Evolutionary conservation across 2,329 filamentous ascomycete genomes (phyloP).

Genomic region (Apiospora sp.): DNA sequence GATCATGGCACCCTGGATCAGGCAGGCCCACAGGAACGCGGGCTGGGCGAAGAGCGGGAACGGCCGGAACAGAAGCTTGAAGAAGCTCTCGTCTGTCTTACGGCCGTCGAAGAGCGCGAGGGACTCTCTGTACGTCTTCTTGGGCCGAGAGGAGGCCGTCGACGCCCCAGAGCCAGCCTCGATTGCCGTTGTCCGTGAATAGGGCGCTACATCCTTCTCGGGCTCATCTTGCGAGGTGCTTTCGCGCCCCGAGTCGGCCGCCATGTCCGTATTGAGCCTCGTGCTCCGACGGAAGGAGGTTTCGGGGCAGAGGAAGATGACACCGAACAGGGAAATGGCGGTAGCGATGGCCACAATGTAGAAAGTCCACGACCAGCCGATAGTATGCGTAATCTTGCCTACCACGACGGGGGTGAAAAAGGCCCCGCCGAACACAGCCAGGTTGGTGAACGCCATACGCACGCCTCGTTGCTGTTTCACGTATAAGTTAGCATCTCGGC

Average conservation of each 20-base stretch:
- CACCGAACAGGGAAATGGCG: conserved; percentile 70
- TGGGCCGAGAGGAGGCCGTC: conserved; percentile 44
- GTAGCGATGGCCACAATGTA: conserved; percentile 88
- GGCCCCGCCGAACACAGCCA: conserved; percentile 64
- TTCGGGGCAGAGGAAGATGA: conserved; percentile 85
- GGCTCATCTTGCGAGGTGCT: background rate
- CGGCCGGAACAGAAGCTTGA: conserved; percentile 71
- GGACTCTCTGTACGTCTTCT: conserved; percentile 67
- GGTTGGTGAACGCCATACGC: conserved; percentile 81
- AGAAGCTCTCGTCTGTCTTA: conserved; percentile 80
- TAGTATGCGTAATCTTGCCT: conserved; percentile 78
- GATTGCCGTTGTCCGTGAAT: conserved; percentile 26
- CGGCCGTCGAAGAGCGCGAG: conserved; percentile 80
- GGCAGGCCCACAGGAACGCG: conserved; percentile 78
- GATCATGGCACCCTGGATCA: conserved; percentile 90
- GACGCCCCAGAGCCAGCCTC: background rate
- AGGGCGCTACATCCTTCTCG: background rate
- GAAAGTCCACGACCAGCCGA: conserved; percentile 90
- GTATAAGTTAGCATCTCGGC: conserved; percentile 2
- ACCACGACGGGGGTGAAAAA: conserved; percentile 86
- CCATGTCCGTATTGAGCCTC: conserved; percentile 74
- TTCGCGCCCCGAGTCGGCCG: conserved; percentile 36
- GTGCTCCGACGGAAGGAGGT: conserved; percentile 77
- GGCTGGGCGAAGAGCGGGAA: conserved; percentile 86
- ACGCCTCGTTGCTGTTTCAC: conserved; percentile 71